These are phyloP conservation scores for Entomortierella parvispora DNA, from an alignment of 192 early-diverging fungal genomes.

Conservation along the genomic window DNA sequence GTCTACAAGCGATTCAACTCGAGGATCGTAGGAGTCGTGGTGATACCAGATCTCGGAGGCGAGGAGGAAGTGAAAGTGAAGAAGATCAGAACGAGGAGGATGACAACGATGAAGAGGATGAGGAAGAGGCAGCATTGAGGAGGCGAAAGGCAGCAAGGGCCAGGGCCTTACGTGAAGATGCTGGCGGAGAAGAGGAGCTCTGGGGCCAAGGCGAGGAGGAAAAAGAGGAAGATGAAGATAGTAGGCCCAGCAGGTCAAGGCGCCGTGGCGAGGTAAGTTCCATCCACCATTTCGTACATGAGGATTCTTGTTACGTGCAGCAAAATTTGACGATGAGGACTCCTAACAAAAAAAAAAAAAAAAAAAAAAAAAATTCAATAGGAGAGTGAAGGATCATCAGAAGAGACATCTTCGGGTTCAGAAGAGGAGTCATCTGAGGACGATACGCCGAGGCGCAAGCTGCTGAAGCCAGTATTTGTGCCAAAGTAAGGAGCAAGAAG, in stretches of 20 bases:
- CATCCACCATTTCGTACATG: no score
- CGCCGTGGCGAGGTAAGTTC: constrained; percentile 53
- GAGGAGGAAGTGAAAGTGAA: constrained; percentile 29
- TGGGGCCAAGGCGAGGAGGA: constrained; percentile 56
- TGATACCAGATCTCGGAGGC: constrained; percentile 31
- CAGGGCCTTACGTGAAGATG: constrained; percentile 30
- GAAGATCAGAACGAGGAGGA: constrained; percentile 17
- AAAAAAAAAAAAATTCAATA: constrained; percentile 27
- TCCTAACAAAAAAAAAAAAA: constrained; percentile 13
- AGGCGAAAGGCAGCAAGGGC: constrained; percentile 39
- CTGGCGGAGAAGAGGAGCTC: constrained; percentile 55
- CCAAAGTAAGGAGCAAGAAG: constrained; percentile 72
- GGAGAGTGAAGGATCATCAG: constrained; percentile 60
- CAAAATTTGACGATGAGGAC: background rate
- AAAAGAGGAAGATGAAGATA: constrained; percentile 53
- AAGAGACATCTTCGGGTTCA: constrained; percentile 76
- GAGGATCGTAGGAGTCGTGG: constrained; percentile 31
- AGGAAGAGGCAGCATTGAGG: constrained; percentile 55
- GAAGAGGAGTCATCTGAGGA: constrained; percentile 71
- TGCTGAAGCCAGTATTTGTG: constrained; percentile 94
- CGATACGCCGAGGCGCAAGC: constrained; percentile 46
- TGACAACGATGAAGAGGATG: constrained; percentile 57
- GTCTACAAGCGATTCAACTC: constrained; percentile 55
- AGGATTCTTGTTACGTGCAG: background rate
- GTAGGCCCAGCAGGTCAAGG: constrained; percentile 32